Conservation (phyloP, 2,329 filamentous ascomycete genomes). For the Scedosporium aurantiacum region DNA sequence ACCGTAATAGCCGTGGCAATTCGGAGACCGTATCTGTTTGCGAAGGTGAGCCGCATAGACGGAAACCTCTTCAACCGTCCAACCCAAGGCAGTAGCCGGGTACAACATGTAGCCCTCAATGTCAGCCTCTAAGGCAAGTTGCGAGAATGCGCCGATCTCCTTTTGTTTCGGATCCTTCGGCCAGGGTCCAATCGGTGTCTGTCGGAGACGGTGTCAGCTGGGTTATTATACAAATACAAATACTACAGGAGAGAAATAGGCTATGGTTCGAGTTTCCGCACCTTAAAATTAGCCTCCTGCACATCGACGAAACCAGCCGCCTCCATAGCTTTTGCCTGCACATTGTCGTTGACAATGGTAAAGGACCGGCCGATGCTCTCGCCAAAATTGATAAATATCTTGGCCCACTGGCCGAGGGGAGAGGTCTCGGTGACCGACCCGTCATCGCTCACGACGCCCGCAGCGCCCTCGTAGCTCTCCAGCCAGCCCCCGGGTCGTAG, state of each 20-base stretch:
- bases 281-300: slow-evolving; percentile 31
- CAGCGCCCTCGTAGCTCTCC: slow-evolving; percentile 25
- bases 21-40: slow-evolving; percentile 21
- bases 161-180: slow-evolving; percentile 33
- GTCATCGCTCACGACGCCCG: slow-evolving; percentile 14
- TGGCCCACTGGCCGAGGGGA: slow-evolving; percentile 22
- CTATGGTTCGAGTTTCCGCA: not conserved
- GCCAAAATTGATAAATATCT: slow-evolving; percentile 21
- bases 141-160: slow-evolving; percentile 28
- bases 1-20: slow-evolving; percentile 26
- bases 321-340: slow-evolving; percentile 18
- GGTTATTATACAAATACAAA: slow-evolving; percentile 20
- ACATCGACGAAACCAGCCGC: slow-evolving; percentile 28
- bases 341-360: slow-evolving; percentile 17
- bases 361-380: slow-evolving; percentile 21
- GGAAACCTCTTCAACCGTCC: slow-evolving; percentile 21
- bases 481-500: slow-evolving; percentile 35
- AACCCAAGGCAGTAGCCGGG: slow-evolving; percentile 23
- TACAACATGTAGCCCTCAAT: slow-evolving; percentile 25
- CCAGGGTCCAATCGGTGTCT: slow-evolving; percentile 31
- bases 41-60: slow-evolving; percentile 22
- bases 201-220: slow-evolving; percentile 7
- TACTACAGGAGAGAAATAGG: slow-evolving; percentile 1
- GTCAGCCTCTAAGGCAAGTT: slow-evolving; percentile 22
- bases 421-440: slow-evolving; percentile 12